Base-by-base conservation (phyloP, 1,284 basidiomycete species). In the Papiliotrema fonsecae region DNA sequence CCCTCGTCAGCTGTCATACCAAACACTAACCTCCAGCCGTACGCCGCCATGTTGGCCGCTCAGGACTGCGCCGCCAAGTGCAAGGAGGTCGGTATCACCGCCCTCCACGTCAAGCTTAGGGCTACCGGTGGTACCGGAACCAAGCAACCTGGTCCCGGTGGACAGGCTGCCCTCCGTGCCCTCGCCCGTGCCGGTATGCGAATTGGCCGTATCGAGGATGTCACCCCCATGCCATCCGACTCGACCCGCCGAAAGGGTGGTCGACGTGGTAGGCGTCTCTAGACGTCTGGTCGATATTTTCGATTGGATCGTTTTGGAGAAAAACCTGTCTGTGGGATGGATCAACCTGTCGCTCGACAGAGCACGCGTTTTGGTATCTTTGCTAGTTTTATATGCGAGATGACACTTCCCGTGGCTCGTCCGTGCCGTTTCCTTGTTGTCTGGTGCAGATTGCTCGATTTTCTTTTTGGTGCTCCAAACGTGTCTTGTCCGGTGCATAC, bases 231-330 rank as follows among this genome's bases (percentile, higher is more conserved):
- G 60, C 94, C 94, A 55, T 94, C 93, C 56, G 96, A 98, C 77
- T 92, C 87, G 60, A 98, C 94, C 65, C 85, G 94, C 72, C 84
- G 92, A 79, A 98, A 93, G 92, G 94, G 94, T 86, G 94, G 94
- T 94, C 90, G 94, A 68, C 92, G 94, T 80, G 94, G 94, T 92
- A 89, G 93, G 74, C 90, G 94, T 86, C 84, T 97, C 63, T 81
- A 76, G 66, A 50, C 54, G 25, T 27, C n/a, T 19, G 4, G 10
- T 42, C 24, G 26, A 16, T 19, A n/a, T 16, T 37, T 41, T 43
- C 18, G 19, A 18, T 34, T 45, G 42, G n/a, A 45, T 18, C n/a
- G n/a, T 6, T n/a, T 21, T 6, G 6, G 21, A 9, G 43, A n/a
- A 22, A 25, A 43, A 7, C 11, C 11, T 9, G 31, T 11, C 41